These are phyloP conservation scores for Talaromyces pinophilus DNA, from an alignment of 2,329 filamentous ascomycete species.

Conservation along the genomic window DNA sequence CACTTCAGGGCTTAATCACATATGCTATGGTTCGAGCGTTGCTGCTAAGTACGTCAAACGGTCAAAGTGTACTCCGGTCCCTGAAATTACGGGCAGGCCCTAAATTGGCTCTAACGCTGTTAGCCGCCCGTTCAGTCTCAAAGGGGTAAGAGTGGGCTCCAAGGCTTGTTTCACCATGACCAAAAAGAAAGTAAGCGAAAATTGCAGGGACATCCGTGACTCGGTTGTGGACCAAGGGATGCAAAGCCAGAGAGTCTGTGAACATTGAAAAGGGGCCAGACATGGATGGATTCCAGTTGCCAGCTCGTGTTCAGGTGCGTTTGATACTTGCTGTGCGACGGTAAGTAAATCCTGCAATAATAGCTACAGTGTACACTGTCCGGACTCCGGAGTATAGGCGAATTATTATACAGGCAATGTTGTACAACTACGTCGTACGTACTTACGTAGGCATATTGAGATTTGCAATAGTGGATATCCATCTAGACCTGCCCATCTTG, in stretches of 20 bases:
- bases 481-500: background rate
- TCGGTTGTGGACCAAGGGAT: constrained; percentile 3
- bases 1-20: constrained; percentile 6
- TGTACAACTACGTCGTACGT: background rate
- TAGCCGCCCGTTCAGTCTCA: constrained; percentile 1
- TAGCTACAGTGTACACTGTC: too few species aligned
- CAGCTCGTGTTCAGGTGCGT: background rate
- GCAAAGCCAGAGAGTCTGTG: background rate
- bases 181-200: constrained; percentile 3
- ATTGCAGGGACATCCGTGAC: constrained; percentile 17
- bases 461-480: background rate
- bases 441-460: background rate
- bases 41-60: background rate
- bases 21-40: constrained; percentile 3
- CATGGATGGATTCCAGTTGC: background rate
- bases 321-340: background rate
- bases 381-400: background rate
- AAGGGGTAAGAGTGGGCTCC: constrained; percentile 9
- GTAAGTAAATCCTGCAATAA: background rate
- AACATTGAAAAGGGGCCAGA: background rate
- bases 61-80: background rate
- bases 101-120: constrained; percentile 5
- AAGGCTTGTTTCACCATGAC: constrained; percentile 13
- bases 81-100: constrained; percentile 5
- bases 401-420: background rate